Conservation (phyloP, 2,329 filamentous ascomycete genomes). For the Rhynchosporium agropyri region DNA sequence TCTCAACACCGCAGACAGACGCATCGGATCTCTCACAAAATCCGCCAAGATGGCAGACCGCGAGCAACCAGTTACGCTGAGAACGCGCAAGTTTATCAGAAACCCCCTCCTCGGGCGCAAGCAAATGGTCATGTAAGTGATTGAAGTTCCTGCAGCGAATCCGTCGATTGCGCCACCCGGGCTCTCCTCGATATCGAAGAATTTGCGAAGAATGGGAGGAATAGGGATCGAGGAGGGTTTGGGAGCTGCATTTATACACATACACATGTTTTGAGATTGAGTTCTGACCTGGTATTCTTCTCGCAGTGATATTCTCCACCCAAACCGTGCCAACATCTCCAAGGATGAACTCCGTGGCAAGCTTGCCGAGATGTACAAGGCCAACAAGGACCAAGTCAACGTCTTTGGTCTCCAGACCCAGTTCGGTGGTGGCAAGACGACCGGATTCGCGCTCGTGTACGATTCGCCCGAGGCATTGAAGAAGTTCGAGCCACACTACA, state of each 20-base stretch:
- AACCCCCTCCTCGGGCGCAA: slow-evolving; percentile 98
- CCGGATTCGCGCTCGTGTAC: slow-evolving; percentile 98
- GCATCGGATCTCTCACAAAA: slow-evolving; percentile 38
- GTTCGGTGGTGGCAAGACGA: slow-evolving; percentile 99
- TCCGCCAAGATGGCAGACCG: slow-evolving; percentile 84
- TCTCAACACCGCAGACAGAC: slow-evolving; percentile 41
- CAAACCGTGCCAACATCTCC: slow-evolving; percentile 96
- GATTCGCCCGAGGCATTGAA: slow-evolving; percentile 98
- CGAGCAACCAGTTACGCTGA: slow-evolving; percentile 77
- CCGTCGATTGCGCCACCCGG: slow-evolving; percentile 18
- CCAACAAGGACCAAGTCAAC: slow-evolving; percentile 94
- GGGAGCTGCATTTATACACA: slow-evolving; percentile 7
- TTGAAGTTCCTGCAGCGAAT: slow-evolving; percentile 43
- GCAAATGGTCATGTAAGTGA: slow-evolving; percentile 98
- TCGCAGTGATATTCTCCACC: slow-evolving; percentile 96
- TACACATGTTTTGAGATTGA: slow-evolving; percentile 25
- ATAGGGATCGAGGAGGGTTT: slow-evolving; percentile 19
- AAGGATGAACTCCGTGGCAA: slow-evolving; percentile 98
- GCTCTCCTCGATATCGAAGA: slow-evolving; percentile 24
- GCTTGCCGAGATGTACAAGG: slow-evolving; percentile 96
- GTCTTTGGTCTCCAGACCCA: slow-evolving; percentile 99
- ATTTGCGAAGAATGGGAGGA: slow-evolving; percentile 16
- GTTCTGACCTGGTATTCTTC: slow-evolving; percentile 29
- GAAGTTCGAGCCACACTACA: slow-evolving; percentile 99
- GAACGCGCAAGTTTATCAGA: slow-evolving; percentile 99